Evolutionary conservation across 176 grass and related monocot species (phyloP).

Genomic region (Zoysia japonica): DNA sequence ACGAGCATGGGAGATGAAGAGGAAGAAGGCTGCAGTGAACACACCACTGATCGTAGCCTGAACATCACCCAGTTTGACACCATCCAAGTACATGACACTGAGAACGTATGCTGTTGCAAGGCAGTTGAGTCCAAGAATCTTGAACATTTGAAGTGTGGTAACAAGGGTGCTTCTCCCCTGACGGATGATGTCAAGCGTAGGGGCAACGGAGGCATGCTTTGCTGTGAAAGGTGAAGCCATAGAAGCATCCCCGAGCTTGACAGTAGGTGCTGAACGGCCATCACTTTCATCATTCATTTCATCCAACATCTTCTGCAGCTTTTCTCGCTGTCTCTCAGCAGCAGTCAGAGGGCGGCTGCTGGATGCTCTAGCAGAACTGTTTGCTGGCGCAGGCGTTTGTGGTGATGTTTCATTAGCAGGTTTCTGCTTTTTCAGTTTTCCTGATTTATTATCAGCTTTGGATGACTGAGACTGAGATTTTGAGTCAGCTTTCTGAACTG

Average conservation of each 20-base stretch:
- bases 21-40: conserved; percentile 96
- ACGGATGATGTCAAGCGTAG: conserved; percentile 93
- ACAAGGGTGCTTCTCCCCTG: conserved; percentile 95
- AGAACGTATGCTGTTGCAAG: conserved; percentile 95
- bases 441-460: conserved; percentile 78
- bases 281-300: conserved; percentile 95
- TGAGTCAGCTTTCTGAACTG: conserved; percentile 59
- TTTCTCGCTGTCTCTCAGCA: conserved; percentile 81
- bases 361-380: conserved; percentile 45
- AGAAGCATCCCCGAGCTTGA: conserved; percentile 97
- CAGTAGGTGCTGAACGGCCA: conserved; percentile 65
- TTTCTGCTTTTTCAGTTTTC: conserved; percentile 73
- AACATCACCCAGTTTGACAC: conserved; percentile 93
- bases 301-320: conserved; percentile 88
- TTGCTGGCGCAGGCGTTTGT: conserved; percentile 40
- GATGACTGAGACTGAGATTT: conserved; percentile 49
- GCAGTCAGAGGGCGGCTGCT: conserved; percentile 61
- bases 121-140: conserved; percentile 99
- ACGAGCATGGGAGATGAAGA: conserved; percentile 97
- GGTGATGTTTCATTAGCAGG: conserved; percentile 54
- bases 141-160: conserved; percentile 99
- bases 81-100: conserved; percentile 98
- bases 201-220: conserved; percentile 91
- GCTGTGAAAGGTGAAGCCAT: conserved; percentile 99
- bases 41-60: conserved; percentile 97